phyloP scores from a whole-genome alignment of 805 yeast genomes.

The Jamesozyma rosinii region DNA sequence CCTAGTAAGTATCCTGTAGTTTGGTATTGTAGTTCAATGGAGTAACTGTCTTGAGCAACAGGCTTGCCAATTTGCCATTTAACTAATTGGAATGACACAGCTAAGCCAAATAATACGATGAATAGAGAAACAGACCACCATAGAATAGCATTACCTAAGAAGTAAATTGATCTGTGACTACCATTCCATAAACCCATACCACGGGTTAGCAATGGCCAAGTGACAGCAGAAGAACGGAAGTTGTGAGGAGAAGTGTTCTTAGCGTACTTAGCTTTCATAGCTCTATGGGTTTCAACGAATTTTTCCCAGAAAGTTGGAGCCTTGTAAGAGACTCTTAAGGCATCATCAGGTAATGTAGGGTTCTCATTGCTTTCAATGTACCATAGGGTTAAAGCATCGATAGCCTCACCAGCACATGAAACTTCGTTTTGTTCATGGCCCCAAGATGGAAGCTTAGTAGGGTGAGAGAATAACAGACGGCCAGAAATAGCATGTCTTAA shows the following conservation, averaged over 20 bases:
- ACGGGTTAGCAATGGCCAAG: slow-evolving; percentile 67
- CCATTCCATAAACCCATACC: slow-evolving; percentile 71
- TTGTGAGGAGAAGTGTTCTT: slow-evolving; percentile 59
- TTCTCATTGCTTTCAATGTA: slow-evolving; percentile 64
- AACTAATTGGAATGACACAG: slow-evolving; percentile 36
- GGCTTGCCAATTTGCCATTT: slow-evolving; percentile 59
- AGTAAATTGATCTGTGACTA: slow-evolving; percentile 50
- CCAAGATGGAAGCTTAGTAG: slow-evolving; percentile 66
- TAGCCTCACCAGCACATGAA: slow-evolving; percentile 67
- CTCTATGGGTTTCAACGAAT: slow-evolving; percentile 53
- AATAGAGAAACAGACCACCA: slow-evolving; percentile 65
- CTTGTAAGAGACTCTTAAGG: slow-evolving; percentile 47
- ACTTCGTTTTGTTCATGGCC: slow-evolving; percentile 81
- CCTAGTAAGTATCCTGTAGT: slow-evolving; percentile 55
- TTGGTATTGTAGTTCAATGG: slow-evolving; percentile 57
- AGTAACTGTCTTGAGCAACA: slow-evolving; percentile 41
- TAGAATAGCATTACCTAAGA: slow-evolving; percentile 65
- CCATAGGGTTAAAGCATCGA: slow-evolving; percentile 54
- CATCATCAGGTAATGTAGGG: slow-evolving; percentile 34
- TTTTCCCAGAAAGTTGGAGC: slow-evolving; percentile 47
- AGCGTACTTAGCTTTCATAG: slow-evolving; percentile 66
- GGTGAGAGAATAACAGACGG: slow-evolving; percentile 64
- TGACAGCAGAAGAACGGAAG: slow-evolving; percentile 60
- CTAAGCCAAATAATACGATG: slow-evolving; percentile 41
- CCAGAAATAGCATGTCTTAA: slow-evolving; percentile 76